These are phyloP conservation scores for Apophysomyces ossiformis DNA, from an alignment of 371 early-diverging fungal species.

Conservation along the genomic window DNA sequence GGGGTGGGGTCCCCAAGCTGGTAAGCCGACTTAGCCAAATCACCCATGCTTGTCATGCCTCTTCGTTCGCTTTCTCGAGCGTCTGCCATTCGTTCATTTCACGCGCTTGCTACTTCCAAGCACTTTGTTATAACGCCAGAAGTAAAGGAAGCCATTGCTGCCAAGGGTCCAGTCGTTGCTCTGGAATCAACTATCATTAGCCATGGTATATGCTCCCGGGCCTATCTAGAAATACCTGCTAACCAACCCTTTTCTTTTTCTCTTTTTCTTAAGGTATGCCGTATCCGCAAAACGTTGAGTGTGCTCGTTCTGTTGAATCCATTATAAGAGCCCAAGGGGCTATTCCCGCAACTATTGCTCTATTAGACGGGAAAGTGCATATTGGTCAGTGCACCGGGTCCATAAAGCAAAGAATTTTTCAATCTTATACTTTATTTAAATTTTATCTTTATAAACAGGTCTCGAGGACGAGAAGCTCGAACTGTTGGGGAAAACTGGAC, in stretches of 20 bases:
- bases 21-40: too few relatives aligned
- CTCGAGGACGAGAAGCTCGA: conserved; percentile 60
- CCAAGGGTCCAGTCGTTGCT: conserved; percentile 84
- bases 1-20: too few relatives aligned
- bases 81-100: conserved; percentile 15
- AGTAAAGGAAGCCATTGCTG: conserved; percentile 63
- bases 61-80: conserved; percentile 2
- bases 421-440: neutral
- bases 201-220: conserved; percentile 65
- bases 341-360: conserved; percentile 90
- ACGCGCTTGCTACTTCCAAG: conserved; percentile 20
- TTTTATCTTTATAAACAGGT: conserved; percentile 23
- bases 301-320: conserved; percentile 79
- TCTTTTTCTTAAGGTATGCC: conserved; percentile 76
- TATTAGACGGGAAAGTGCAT: conserved; percentile 83
- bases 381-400: conserved; percentile 57
- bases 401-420: neutral
- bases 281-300: conserved; percentile 88
- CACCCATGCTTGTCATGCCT: neutral
- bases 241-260: too few relatives aligned
- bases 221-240: neutral
- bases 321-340: conserved; percentile 76
- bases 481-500: conserved; percentile 65
- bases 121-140: conserved; percentile 37
- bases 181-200: conserved; percentile 94